Base-by-base conservation (phyloP, 352 stramenopile genomes). In the Saprolegnia parasitica region DNA sequence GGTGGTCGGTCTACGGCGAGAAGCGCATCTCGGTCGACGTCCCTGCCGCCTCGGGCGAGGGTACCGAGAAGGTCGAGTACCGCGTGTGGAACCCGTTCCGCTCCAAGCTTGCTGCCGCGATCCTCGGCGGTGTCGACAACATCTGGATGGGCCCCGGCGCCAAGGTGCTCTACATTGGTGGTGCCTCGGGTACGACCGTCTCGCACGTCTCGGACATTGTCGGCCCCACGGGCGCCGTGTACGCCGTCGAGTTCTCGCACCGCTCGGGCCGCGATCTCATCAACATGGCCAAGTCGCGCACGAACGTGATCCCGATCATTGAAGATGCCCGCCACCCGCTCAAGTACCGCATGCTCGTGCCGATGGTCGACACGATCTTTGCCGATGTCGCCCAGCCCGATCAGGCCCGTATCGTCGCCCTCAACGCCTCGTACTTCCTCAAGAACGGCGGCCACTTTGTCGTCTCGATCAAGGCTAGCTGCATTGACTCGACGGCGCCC, bases 31-130 rank as follows among this genome's bases (percentile, higher is more conserved):
- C 89, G 56, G 97, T 99, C 2, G 97, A 99, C 65, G 95, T 96
- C 42, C 88, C 95, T 8, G 79, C 89, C 15, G 89, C 93, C 46
- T 88, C 84, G 56, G 85, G 91, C 46, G 90, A 96, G 72, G 87
- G 89, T 64, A 90, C 90, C 0, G 90, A 96, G 72, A 99, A 99
- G 89, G 90, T 99, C 39, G 97, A 99, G 83, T 99, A 99, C 84
- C 94, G 97, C 71, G 96, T 99, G 68, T 99, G 97, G 97, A 99
- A 99, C 86, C 97, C 97, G 68, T 99, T 99, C 91, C 91, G 97
- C 72, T 99, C 96, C 60, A 99, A 99, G 91, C 87, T 99, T 47
- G 97, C 96, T 37, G 97, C 97, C 37, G 97, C 97, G 37, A 98
- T 99, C 74, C 84, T 99, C n/a, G 97, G 97, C 73, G 97, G 97